Percentiles rank a stretch among this genome's conserved stretches.
These are phyloP conservation scores for Alternaria brassicae DNA, from an alignment of 2,329 filamentous ascomycete genomes.

Conservation along the genomic window DNA sequence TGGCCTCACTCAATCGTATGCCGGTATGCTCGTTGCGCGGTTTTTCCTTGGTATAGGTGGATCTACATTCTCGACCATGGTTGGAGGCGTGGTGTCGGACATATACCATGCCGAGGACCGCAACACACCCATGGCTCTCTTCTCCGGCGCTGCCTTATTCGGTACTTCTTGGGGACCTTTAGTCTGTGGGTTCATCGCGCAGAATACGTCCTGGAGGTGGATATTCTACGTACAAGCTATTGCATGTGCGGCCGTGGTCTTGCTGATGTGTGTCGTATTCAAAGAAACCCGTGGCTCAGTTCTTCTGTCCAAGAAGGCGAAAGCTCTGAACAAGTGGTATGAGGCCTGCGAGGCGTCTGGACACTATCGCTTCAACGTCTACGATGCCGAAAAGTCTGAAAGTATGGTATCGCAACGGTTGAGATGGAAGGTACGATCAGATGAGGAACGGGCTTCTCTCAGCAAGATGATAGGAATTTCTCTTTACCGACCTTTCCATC, in stretches of 20 bases:
- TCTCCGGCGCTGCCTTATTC: constrained; percentile 77
- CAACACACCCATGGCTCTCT: constrained; percentile 90
- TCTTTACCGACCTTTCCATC: constrained; percentile 77
- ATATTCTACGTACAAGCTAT: constrained; percentile 88
- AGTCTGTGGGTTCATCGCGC: constrained; percentile 71
- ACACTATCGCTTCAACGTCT: constrained; percentile 62
- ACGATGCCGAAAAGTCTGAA: constrained; percentile 24
- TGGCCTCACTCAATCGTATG: constrained; percentile 71
- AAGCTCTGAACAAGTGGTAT: constrained; percentile 78
- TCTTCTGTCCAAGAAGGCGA: constrained; percentile 77
- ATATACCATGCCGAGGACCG: constrained; percentile 79
- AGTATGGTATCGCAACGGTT: constrained; percentile 62
- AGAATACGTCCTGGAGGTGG: constrained; percentile 79
- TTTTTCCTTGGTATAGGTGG: constrained; percentile 80
- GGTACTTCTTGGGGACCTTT: constrained; percentile 83
- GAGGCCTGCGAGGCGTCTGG: constrained; percentile 72
- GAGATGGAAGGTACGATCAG: constrained; percentile 79
- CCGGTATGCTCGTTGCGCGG: constrained; percentile 76
- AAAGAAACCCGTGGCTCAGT: constrained; percentile 84
- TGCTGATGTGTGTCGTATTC: constrained; percentile 73
- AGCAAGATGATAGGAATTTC: constrained; percentile 75
- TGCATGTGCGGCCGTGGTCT: constrained; percentile 67
- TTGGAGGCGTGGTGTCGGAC: constrained; percentile 90
- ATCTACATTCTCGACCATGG: constrained; percentile 84
- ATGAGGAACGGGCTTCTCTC: constrained; percentile 76